These are phyloP conservation scores for Chrysoporthe austroafricana DNA, from an alignment of 2,329 filamentous ascomycete species.

Conservation along the genomic window DNA sequence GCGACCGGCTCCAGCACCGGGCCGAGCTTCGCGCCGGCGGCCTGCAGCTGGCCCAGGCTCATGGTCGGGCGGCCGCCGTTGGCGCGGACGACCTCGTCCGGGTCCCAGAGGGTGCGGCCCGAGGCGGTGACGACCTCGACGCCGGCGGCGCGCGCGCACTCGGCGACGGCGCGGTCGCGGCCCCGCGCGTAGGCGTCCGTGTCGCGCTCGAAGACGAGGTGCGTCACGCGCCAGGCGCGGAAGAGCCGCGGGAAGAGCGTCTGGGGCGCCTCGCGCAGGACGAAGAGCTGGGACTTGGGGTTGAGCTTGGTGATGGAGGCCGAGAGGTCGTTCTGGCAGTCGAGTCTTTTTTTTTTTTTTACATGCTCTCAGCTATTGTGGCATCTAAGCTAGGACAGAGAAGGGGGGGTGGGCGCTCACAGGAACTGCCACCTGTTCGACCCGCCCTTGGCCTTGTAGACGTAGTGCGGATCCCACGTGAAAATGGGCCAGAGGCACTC, in stretches of 20 bases:
- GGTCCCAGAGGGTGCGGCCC: conserved; percentile 75
- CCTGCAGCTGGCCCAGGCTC: conserved; percentile 70
- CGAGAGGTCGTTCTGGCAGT: conserved; percentile 75
- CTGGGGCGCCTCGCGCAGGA: conserved; percentile 73
- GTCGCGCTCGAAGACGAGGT: conserved; percentile 79
- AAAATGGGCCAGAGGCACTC: conserved; percentile 74
- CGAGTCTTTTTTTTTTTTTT: conserved; percentile 53
- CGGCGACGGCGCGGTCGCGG: conserved; percentile 62
- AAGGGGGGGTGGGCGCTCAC: conserved; percentile 38
- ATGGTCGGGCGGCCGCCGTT: conserved; percentile 74
- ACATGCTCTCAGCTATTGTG: no score
- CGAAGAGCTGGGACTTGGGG: conserved; percentile 69
- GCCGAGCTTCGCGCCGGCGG: conserved; percentile 64
- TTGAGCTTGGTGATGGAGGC: conserved; percentile 70
- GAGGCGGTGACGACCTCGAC: conserved; percentile 67
- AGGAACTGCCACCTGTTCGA: conserved; percentile 77
- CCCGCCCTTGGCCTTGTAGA: conserved; percentile 71
- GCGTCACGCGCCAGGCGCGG: conserved; percentile 73
- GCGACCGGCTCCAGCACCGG: conserved; percentile 63
- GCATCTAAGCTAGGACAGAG: neutral
- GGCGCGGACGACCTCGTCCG: conserved; percentile 67
- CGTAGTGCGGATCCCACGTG: conserved; percentile 82
- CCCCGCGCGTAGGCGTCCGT: conserved; percentile 73
- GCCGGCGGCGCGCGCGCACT: conserved; percentile 63
- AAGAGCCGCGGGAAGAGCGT: conserved; percentile 74